Percentiles rank a stretch among this genome's conserved stretches.
Evolutionary conservation across 108 stramenopile species (phyloP).

Genomic region (Bacterosira constricta): DNA sequence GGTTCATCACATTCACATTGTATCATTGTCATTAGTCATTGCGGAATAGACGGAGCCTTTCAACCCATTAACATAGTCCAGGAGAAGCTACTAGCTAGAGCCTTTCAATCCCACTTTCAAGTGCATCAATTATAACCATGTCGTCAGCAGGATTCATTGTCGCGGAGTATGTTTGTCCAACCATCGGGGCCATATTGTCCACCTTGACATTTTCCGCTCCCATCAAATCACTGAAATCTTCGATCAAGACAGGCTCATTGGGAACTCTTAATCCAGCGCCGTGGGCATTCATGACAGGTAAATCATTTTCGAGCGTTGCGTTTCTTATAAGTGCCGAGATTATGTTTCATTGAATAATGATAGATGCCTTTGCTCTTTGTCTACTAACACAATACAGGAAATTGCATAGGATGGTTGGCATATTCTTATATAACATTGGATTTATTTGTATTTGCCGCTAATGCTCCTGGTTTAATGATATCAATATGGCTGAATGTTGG

Average conservation of each 20-base stretch:
- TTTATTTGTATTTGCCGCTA: slow-evolving; percentile 71
- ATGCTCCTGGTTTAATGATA: slow-evolving; percentile 56
- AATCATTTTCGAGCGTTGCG: no score
- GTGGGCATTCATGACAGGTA: slow-evolving; percentile 77
- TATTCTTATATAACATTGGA: slow-evolving; percentile 61
- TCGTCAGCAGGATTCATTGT: slow-evolving; percentile 4
- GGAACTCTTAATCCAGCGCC: slow-evolving; percentile 77
- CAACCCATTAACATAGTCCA: no score
- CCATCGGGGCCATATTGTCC: slow-evolving; percentile 55
- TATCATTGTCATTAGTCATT: no score
- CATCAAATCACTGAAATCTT: slow-evolving; percentile 46
- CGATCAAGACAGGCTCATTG: slow-evolving; percentile 50
- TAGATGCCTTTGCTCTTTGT: no score
- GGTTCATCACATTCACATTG: no score
- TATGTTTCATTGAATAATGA: no score
- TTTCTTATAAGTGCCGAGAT: no score
- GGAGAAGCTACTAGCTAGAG: no score
- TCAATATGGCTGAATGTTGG: slow-evolving; percentile 69
- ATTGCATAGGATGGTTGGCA: slow-evolving; percentile 67
- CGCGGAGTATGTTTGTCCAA: slow-evolving; percentile 18
- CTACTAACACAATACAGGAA: slow-evolving; percentile 25
- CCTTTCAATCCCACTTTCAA: no score
- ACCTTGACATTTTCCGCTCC: slow-evolving; percentile 75
- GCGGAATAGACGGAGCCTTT: no score
- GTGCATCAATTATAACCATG: no score